Base-by-base conservation (phyloP, 768 basidiomycete genomes). In the Suillus lakei region DNA sequence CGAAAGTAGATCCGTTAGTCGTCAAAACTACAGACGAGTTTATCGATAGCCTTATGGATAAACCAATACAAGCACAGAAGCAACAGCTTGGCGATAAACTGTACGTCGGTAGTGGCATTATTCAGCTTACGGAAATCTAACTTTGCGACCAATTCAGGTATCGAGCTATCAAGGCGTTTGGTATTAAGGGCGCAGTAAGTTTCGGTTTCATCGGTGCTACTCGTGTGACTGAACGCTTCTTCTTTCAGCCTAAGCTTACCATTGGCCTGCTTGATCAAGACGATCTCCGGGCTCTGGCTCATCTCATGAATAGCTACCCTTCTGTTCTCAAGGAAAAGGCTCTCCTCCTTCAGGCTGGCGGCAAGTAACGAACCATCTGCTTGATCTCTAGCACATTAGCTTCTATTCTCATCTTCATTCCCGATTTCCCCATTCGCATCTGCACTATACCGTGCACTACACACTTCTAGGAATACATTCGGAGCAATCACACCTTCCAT, bases 281-380 rank as follows among this genome's bases (percentile, higher is more conserved):
- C 65, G 95, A 97, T 72, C 84, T 96, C 28, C 86, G 91, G 50
- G 82, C 93, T 5, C 84, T 96, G 55, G 91, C 92, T 7, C 92
- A 94, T 74, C 84, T 96, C 50, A 89, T 93, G 89, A 92, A 94
- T 76, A 92, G 92, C 73, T 95, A 93, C 75, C 91, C 92, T 13
- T 78, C 86, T 9, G 85, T 95, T 2, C 82, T 96, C 65, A 95
- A 91, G 79, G 92, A 93, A 75, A 95, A 95, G 79, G 88, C 80
- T 13, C 65, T 82, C 53, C 72, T 72, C 5, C 13, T 78, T 38
- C 76, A 77, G 38, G 65, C 70, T 44, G 61, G 74, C 62, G 74
- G 71, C 66, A 78, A 64, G 70, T 68, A 62, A 60, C 46, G 30
- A 54, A 41, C 2, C 21, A 30, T 30, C 26, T 59, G 9, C 56